These are phyloP conservation scores for Echites panduratus DNA, from an alignment of 257 asterid genomes.

Conservation along the genomic window DNA sequence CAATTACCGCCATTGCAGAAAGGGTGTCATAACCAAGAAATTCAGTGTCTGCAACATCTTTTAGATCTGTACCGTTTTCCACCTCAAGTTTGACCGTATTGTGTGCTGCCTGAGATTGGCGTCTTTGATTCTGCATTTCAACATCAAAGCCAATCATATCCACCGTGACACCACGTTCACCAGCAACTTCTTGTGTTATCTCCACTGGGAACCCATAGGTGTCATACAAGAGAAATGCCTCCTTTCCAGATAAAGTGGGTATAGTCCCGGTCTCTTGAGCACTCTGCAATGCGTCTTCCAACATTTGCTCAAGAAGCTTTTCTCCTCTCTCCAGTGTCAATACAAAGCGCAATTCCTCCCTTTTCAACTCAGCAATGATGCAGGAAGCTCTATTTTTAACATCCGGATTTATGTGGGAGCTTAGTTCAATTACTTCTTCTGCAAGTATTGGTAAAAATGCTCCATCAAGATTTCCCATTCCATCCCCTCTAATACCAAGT, in stretches of 20 bases:
- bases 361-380: constrained; percentile 62
- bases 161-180: constrained; percentile 63
- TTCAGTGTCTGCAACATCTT: constrained; percentile 63
- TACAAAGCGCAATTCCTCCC: constrained; percentile 89
- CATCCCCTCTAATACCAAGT: constrained; percentile 79
- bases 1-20: constrained; percentile 58
- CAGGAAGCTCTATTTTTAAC: constrained; percentile 55
- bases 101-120: constrained; percentile 97
- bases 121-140: constrained; percentile 88
- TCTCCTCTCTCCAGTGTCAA: constrained; percentile 90
- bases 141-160: constrained; percentile 65
- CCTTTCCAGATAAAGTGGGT: constrained; percentile 73
- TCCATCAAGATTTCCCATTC: constrained; percentile 57
- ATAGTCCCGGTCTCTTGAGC: constrained; percentile 37
- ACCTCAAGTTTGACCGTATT: constrained; percentile 71
- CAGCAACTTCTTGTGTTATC: constrained; percentile 89
- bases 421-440: constrained; percentile 58
- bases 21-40: constrained; percentile 76
- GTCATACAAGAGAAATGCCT: constrained; percentile 82
- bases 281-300: constrained; percentile 47
- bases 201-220: constrained; percentile 92
- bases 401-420: constrained; percentile 66
- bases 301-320: constrained; percentile 72
- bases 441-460: constrained; percentile 82
- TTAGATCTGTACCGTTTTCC: constrained; percentile 65